Conservation (phyloP, 2,329 filamentous ascomycete species). For the Stemphylium vesicarium region DNA sequence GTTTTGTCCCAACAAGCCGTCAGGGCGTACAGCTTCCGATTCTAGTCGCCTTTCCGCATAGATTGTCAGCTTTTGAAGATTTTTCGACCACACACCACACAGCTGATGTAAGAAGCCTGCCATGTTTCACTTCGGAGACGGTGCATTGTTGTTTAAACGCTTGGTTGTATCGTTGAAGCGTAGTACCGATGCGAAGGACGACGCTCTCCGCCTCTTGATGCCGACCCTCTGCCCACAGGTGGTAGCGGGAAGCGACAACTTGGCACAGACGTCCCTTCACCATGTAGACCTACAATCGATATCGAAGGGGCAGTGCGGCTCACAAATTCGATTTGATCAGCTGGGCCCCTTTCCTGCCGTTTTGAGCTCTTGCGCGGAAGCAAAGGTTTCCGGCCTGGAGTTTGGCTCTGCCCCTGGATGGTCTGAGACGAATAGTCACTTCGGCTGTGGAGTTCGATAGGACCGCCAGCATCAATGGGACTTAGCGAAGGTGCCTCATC, state of each 20-base stretch:
- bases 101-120: not conserved
- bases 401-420: not conserved
- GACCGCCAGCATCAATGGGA: not conserved
- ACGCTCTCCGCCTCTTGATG: not conserved
- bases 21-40: not conserved
- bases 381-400: not conserved
- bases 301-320: not conserved
- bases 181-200: not conserved
- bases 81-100: not conserved
- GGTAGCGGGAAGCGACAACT: not conserved
- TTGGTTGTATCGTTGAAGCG: not conserved
- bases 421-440: not conserved
- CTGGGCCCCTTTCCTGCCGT: not conserved
- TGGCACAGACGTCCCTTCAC: not conserved
- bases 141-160: not conserved
- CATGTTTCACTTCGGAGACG: not conserved
- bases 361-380: not conserved
- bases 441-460: not conserved
- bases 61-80: not conserved
- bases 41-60: not conserved
- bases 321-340: not conserved
- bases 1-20: not conserved
- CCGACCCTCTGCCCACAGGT: not conserved
- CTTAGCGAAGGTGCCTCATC: not conserved
- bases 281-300: not conserved